These are phyloP conservation scores for Vitis hybrid DNA, from an alignment of 177 flowering plant genomes.

Conservation along the genomic window DNA sequence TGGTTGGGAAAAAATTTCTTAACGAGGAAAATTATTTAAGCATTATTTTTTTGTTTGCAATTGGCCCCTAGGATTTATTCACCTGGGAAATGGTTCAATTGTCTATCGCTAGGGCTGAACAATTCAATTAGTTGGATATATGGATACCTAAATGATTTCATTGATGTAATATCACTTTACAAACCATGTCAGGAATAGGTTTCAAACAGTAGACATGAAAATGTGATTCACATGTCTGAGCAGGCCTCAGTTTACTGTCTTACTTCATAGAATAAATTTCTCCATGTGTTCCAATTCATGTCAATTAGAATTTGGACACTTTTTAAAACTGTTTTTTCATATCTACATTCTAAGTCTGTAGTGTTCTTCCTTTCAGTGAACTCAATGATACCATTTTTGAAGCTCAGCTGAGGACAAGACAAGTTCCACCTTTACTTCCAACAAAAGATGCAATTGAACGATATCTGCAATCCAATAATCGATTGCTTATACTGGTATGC, in stretches of 20 bases:
- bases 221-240: neutral
- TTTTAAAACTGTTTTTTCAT: neutral
- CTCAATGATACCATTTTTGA: constrained; percentile 75
- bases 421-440: constrained; percentile 65
- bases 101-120: no score
- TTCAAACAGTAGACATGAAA: neutral
- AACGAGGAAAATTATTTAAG: no score
- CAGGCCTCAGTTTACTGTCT: neutral
- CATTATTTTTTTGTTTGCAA: no score
- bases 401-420: constrained; percentile 66
- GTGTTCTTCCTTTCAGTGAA: constrained; percentile 48
- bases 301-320: neutral
- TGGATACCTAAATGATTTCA: neutral
- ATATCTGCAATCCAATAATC: constrained; percentile 53
- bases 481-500: constrained; percentile 76
- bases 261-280: neutral
- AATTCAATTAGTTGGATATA: neutral
- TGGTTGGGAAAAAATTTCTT: no score
- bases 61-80: no score
- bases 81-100: no score
- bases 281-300: neutral
- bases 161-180: neutral
- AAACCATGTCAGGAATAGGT: neutral
- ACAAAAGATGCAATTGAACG: constrained; percentile 44
- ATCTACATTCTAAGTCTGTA: neutral